Percentiles rank a stretch among this genome's conserved stretches.
These are phyloP conservation scores for Artemisia argyi DNA, from an alignment of 129 eudicot genomes.

Conservation along the genomic window DNA sequence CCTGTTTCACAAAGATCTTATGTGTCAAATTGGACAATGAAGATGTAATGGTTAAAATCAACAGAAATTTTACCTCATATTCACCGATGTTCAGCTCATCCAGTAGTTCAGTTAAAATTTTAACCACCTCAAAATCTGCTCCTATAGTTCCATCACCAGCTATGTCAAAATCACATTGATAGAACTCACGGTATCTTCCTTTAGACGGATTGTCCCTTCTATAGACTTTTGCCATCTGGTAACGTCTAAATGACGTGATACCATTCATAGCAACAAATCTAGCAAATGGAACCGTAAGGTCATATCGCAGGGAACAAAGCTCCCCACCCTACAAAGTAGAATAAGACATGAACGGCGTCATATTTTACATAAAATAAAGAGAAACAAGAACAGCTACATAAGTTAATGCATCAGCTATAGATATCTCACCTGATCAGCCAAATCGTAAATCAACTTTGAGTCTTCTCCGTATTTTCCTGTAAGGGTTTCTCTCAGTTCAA, in stretches of 20 bases:
- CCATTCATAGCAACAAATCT: conserved; percentile 95
- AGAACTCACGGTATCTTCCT: conserved; percentile 96
- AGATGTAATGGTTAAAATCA: background rate
- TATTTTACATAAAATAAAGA: background rate
- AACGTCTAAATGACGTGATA: conserved; percentile 74
- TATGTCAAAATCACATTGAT: conserved; percentile 95
- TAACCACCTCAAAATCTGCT: conserved; percentile 87
- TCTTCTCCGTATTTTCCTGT: conserved; percentile 98
- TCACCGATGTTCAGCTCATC: conserved; percentile 83
- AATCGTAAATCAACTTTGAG: conserved; percentile 89
- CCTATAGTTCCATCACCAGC: conserved; percentile 82
- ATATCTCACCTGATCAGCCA: conserved; percentile 80
- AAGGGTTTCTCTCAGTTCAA: conserved; percentile 89
- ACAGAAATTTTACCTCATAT: conserved; percentile 58
- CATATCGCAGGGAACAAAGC: conserved; percentile 94
- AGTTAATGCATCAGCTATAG: background rate
- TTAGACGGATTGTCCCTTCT: conserved; percentile 94
- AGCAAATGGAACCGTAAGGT: conserved; percentile 95
- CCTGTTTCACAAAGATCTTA: background rate
- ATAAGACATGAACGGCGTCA: background rate
- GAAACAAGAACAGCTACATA: background rate
- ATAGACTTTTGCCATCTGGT: conserved; percentile 89
- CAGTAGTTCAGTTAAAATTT: conserved; percentile 73
- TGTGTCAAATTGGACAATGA: background rate
- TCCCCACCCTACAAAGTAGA: conserved; percentile 83